Evolutionary conservation across 768 basidiomycete species (phyloP), one percentile per base, ranked within the genome.

Genomic region (Phlebiopsis gigantea): DNA sequence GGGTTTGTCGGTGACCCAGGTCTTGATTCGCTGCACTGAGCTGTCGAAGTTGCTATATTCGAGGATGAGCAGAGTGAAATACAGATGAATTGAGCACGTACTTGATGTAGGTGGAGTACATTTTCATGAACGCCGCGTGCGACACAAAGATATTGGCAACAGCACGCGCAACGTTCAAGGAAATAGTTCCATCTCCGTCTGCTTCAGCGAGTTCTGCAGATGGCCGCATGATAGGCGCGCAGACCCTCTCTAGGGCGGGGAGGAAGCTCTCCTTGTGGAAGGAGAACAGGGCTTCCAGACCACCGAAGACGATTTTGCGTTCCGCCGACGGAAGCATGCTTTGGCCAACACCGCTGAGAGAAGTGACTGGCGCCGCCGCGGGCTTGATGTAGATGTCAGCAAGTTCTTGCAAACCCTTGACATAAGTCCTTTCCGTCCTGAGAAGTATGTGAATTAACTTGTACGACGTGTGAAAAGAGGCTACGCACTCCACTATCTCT

Each of bases 51-150:
- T 95, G 72, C 92, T 94, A 64, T 31, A 62, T 3, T 4, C 2
- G 34, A 15, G 21, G 29, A 58, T 3, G 34, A 17, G 12, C 12
- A 12, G 34, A 39, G 34, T 39, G 8, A 56, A 6, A 29, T 10
- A 48, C 53, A 4, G 29, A 26, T 22, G 17, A 48, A 31, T 48
- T 39, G 57, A 8, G 58, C 60, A 72, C 88, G 68, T 69, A 93
- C 92, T 98, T 98, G 78, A 96, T 96, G 69, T 98, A 99, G 44
- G 88, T 90, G 29, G 93, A 94, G 70, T 99, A 99, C 89, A 98
- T 98, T 75, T 79, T 91, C 91, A 99, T 93, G 76, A 98, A 98
- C 4, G 96, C 93, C 28, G 93, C 91, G 70, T 99, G 94, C 53
- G 88, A 90, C 54, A 92, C 75, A 71, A 98, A 99, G 46, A 91